Evolutionary conservation across 2,329 filamentous ascomycete species (phyloP).

Genomic region (Epichloe uncinata): DNA sequence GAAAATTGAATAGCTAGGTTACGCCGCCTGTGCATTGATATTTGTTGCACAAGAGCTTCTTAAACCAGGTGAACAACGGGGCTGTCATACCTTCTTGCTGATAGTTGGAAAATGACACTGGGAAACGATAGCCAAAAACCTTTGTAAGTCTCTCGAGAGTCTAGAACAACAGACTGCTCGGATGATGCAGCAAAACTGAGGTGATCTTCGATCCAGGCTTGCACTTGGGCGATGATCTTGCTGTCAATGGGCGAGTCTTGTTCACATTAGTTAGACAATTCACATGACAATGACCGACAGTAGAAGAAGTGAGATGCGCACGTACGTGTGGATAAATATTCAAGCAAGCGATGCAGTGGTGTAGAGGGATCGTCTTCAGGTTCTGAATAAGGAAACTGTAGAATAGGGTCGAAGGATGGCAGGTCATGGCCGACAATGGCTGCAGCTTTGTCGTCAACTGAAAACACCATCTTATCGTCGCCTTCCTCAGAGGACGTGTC

Average conservation of each 20-base stretch:
- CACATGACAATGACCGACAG: neutral
- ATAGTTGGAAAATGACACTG: slow-evolving; percentile 27
- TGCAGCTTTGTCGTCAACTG: slow-evolving; percentile 19
- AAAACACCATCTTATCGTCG: slow-evolving; percentile 18
- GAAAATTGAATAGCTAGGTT: neutral
- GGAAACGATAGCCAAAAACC: slow-evolving; percentile 41
- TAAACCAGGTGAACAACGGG: neutral
- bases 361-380: slow-evolving; percentile 17
- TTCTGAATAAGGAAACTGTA: slow-evolving; percentile 33
- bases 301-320: neutral
- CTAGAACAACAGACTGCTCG: slow-evolving; percentile 22
- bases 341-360: slow-evolving; percentile 22
- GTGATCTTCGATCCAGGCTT: slow-evolving; percentile 38
- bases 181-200: slow-evolving; percentile 26
- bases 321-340: slow-evolving; percentile 23
- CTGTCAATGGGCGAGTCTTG: slow-evolving; percentile 30
- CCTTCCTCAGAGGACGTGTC: slow-evolving; percentile 15
- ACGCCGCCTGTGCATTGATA: neutral
- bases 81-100: slow-evolving; percentile 26
- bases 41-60: neutral
- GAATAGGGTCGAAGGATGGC: slow-evolving; percentile 26
- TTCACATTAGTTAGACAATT: neutral
- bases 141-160: slow-evolving; percentile 30
- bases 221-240: slow-evolving; percentile 29
- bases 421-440: slow-evolving; percentile 11